Evolutionary conservation across 2,329 filamentous ascomycete genomes (phyloP), one percentile per base, ranked within the genome.

Genomic region (Colletotrichum filicis): DNA sequence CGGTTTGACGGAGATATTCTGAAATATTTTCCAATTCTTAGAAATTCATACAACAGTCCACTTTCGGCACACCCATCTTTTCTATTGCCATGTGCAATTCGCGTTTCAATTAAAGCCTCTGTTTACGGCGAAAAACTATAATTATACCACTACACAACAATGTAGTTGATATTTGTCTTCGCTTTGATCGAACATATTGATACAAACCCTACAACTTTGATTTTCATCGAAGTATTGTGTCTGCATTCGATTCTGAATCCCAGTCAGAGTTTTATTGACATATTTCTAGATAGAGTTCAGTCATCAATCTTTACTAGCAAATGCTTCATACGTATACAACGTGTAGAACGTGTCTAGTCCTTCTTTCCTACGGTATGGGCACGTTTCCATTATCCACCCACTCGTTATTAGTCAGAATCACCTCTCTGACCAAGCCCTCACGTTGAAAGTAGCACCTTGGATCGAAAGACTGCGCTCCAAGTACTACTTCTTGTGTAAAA

Each of bases 391-490:
- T 16, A 26, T 42, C n/a, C 11, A 14, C 16, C 62, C 62, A 66
- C n/a, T 57, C 49, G 1, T 24, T 37, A n/a, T 63, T 49, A 19
- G 24, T 19, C 14, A 62, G 59, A n/a, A 35, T 16, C 6, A 66
- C 62, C 35, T 71, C 57, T 35, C 52, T 53, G 3, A 71, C 61
- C 4, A 46, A 12, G 9, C 61, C 68, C 3, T 24, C 61, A 26
- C 56, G 46, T 22, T 71, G 68, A 24, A 71, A 65, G 26, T 56
- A 46, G 16, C 32, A 65, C 32, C 49, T 65, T n/a, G n/a, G 19
- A 22, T 56, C 8, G 14, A 12, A n/a, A n/a, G 62, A 22, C 6
- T 52, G n/a, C 22, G 26, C 49, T 28, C 22, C 52, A 9, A 71
- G 30, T 32, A 71, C 16, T 19, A 71, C 46, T 19, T 56, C 22